A percentile compares a stretch with the other conserved stretches of the same genome.
Conservation (phyloP, 495 filamentous ascomycete genomes). For the Opeltia flavorubescens region DNA sequence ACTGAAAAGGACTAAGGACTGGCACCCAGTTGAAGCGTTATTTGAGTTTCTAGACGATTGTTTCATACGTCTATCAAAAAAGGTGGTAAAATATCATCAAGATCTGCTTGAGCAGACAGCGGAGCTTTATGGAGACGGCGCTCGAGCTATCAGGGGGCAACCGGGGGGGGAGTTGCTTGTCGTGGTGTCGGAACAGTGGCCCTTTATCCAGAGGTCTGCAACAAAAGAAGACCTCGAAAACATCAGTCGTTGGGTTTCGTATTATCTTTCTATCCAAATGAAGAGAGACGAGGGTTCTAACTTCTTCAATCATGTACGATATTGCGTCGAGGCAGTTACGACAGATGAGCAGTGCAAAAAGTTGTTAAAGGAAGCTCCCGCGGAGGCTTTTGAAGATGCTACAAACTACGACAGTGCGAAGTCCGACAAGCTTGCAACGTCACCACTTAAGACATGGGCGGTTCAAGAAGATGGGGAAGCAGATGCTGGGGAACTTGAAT, state of each 20-base stretch:
- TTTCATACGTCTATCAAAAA: constrained; percentile 49
- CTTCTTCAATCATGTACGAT: constrained; percentile 27
- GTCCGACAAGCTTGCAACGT: neutral
- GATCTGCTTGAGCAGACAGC: constrained; percentile 25
- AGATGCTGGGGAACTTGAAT: neutral
- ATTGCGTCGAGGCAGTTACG: constrained; percentile 1
- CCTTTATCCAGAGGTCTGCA: constrained; percentile 43
- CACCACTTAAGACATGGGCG: neutral
- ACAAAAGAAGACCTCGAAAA: constrained; percentile 23
- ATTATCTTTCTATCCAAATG: constrained; percentile 13
- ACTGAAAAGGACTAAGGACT: neutral
- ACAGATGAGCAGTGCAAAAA: constrained; percentile 1
- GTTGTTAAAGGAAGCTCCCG: constrained; percentile 6
- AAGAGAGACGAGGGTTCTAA: neutral
- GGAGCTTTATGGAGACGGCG: constrained; percentile 8
- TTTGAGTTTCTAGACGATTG: constrained; percentile 72
- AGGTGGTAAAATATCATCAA: constrained; percentile 58
- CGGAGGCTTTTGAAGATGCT: neutral
- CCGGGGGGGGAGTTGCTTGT: constrained; percentile 41
- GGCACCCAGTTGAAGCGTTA: constrained; percentile 16
- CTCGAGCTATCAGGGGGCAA: neutral
- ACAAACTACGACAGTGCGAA: neutral
- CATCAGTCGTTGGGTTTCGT: constrained; percentile 42
- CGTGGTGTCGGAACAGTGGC: constrained; percentile 62
- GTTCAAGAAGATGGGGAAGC: neutral